Percentiles rank a stretch among this genome's conserved stretches.
These are phyloP conservation scores for Leptosphaerulina australis DNA, from an alignment of 2,329 filamentous ascomycete species.

Conservation along the genomic window DNA sequence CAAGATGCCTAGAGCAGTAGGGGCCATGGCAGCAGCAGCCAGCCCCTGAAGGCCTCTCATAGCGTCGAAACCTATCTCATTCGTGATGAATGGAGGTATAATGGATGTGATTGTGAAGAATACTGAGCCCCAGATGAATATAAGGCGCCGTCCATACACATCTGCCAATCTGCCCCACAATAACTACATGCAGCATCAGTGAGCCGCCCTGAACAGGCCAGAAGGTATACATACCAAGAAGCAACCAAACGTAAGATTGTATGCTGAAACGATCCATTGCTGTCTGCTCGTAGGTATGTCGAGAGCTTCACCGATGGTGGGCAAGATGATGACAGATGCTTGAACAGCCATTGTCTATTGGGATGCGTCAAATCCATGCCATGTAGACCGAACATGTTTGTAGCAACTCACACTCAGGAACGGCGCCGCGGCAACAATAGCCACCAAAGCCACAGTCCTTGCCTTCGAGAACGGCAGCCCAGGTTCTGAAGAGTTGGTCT, in stretches of 20 bases:
- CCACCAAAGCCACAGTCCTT: constrained; percentile 37
- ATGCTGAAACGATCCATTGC: constrained; percentile 72
- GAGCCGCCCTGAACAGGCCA: not conserved
- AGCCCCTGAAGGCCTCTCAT: constrained; percentile 71
- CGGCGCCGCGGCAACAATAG: constrained; percentile 36
- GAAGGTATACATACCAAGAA: constrained; percentile 54
- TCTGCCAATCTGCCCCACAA: constrained; percentile 72
- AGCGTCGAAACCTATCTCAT: constrained; percentile 71
- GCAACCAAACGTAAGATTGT: constrained; percentile 69
- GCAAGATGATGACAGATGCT: constrained; percentile 66
- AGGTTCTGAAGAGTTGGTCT: constrained; percentile 11
- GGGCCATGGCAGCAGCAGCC: constrained; percentile 71
- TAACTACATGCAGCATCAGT: constrained; percentile 43
- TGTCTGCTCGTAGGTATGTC: constrained; percentile 63
- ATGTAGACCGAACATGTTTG: no score
- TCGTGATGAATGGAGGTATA: constrained; percentile 67
- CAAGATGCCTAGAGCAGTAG: constrained; percentile 72
- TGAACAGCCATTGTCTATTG: constrained; percentile 65
- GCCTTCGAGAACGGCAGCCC: constrained; percentile 40
- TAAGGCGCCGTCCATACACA: constrained; percentile 68
- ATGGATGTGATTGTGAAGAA: constrained; percentile 67
- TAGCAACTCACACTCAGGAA: constrained; percentile 41
- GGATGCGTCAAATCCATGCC: no score
- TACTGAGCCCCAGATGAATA: constrained; percentile 68
- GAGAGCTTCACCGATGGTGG: constrained; percentile 64